Evolutionary conservation across 805 yeast genomes (phyloP).

Genomic region (Cyberlindnera bimundalis): DNA sequence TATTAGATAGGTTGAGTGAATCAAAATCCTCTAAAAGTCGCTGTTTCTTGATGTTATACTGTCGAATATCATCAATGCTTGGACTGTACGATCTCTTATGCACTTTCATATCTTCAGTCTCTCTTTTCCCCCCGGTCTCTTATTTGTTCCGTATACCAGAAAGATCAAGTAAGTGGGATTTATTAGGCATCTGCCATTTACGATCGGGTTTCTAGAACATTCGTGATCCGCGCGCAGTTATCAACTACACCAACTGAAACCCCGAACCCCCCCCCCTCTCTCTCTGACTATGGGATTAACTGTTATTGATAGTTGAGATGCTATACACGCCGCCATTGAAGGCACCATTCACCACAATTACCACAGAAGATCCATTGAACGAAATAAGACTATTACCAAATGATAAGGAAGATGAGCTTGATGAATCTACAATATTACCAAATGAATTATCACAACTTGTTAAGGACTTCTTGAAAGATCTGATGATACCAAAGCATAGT

Average conservation of each 20-base stretch:
- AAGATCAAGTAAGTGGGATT: too few species aligned
- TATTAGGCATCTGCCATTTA: background rate
- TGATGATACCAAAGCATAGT: constrained; percentile 22
- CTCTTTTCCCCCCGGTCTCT: too few species aligned
- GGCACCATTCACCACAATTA: constrained; percentile 6
- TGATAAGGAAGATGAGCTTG: constrained; percentile 6
- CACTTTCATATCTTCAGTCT: background rate
- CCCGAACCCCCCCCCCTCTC: too few species aligned
- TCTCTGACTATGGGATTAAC: too few species aligned
- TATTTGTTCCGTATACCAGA: background rate
- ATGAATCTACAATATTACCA: too few species aligned
- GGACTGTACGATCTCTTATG: constrained; percentile 20
- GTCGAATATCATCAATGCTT: constrained; percentile 22
- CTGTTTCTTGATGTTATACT: constrained; percentile 33
- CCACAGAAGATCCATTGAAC: constrained; percentile 8
- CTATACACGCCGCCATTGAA: constrained; percentile 17
- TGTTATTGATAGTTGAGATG: constrained; percentile 7
- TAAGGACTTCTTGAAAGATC: constrained; percentile 18
- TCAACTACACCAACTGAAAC: too few species aligned
- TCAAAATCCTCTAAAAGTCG: constrained; percentile 33
- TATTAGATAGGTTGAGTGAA: constrained; percentile 21
- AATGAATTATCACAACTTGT: constrained; percentile 14
- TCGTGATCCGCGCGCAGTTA: too few species aligned
- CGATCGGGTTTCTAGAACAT: constrained; percentile 2
- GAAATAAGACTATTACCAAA: too few species aligned